Conservation (phyloP, 306 rosid genomes). For the Neltuma alba region DNA sequence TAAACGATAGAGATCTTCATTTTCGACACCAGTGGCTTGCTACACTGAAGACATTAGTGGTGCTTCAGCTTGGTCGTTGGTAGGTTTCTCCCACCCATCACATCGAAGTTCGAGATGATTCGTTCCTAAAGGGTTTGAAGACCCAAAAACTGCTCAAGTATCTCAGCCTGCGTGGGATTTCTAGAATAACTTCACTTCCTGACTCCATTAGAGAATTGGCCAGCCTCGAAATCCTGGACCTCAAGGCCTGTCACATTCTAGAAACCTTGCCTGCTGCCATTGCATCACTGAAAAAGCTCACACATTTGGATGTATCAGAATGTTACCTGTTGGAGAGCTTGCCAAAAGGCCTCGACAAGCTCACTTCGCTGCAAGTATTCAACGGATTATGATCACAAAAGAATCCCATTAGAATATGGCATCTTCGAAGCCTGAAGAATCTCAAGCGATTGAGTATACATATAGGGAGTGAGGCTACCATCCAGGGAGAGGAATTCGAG, state of each 20-base stretch:
- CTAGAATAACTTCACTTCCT: constrained; percentile 15
- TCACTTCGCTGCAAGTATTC: constrained; percentile 42
- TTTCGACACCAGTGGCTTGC: constrained; percentile 1
- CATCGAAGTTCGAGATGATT: constrained; percentile 12
- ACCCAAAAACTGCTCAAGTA: constrained; percentile 24
- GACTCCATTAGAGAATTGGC: background rate
- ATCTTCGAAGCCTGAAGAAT: background rate
- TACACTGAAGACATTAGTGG: constrained; percentile 1
- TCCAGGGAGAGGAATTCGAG: background rate
- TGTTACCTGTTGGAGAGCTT: constrained; percentile 49
- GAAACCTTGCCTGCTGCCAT: background rate
- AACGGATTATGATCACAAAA: constrained; percentile 35
- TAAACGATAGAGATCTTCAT: background rate
- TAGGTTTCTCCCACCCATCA: constrained; percentile 1
- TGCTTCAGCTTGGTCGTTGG: constrained; percentile 43
- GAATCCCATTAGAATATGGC: background rate
- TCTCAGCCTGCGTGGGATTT: constrained; percentile 34
- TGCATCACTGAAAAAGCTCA: background rate
- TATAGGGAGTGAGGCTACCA: background rate
- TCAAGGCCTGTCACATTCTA: background rate
- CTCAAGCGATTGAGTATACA: background rate
- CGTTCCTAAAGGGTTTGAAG: background rate
- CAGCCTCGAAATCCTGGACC: background rate
- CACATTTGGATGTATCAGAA: background rate
- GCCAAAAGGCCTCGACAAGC: constrained; percentile 44